Base-by-base conservation (phyloP, 805 yeast species). In the Cyberlindnera subsufficiens region DNA sequence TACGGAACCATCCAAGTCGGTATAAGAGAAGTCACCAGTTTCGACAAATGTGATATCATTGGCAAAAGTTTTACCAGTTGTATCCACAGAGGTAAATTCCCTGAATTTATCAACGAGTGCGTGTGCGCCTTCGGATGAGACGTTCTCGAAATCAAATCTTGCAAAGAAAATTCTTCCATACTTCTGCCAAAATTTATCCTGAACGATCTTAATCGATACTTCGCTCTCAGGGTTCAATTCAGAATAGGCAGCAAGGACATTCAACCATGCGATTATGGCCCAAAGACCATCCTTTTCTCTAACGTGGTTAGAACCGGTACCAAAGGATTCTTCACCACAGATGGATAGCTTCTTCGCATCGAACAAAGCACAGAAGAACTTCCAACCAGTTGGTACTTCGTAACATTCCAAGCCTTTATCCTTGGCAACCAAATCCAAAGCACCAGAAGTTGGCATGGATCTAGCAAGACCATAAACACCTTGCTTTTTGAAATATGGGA, bases 381-480 rank as follows among this genome's bases (percentile, higher is more conserved):
- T 91, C 99, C 99, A 91, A 30, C 98, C 99, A 16, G 99, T 91
- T 42, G 99, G 99, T 6, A 93, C 98, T 67, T 93, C 99, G 65
- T 91, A 91, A 48, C 82, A 71, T 39, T 81, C 67, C 51, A 91
- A 67, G 29, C 83, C 83, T 65, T 87, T 80, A 45, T 72, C 71
- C 61, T 78, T 77, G 27, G 96, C 98, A 19, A 93, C 99, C 44
- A 84, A 73, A 58, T 91, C 99, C 55, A 91, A 75, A 30, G 99
- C 98, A 36, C 86, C 89, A 11, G 95, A 82, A 11, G 99, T 91
- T 45, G 99, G 99, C 96, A 91, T 91, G 10, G 96, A 86, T 61
- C 99, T 78, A 11, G 99, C 99, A 40, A 93, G 72, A 7, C 99
- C 99, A 56, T 86, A 74, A 35, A 90, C 84, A 39, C 98, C 97